Evolutionary conservation across 2,329 filamentous ascomycete species (phyloP), one percentile per base, ranked within the genome.

Genomic region (Orbilia blumenaviensis): DNA sequence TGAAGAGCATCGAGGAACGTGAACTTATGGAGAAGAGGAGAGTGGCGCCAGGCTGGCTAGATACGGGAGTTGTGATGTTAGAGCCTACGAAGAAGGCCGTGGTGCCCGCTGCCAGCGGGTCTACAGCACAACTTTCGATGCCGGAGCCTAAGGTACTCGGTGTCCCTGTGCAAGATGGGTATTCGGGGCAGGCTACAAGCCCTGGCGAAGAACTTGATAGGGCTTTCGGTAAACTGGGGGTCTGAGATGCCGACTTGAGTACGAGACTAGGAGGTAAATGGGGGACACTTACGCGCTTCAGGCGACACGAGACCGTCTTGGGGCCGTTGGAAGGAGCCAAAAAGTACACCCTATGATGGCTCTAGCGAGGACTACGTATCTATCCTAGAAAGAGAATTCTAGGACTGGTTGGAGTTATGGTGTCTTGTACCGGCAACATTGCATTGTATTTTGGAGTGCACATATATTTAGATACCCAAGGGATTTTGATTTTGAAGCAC

Each of bases 21-120:
- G 88, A 91, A 67, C 81, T 90, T 74, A 87, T 86, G 56, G 89
- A 90, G 87, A 94, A 93, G 86, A 86, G 92, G 78, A 85, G 91
- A 66, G 87, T 93, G 16, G 92, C 92, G 9, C 92, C 92, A 0
- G 92, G 92, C 0, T 95, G 91, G 90, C 83, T 94, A 79, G 92
- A 94, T 80, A 91, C 90, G 79, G 89, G 92, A 66, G 87, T 88
- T 60, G 85, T 89, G 81, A 84, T 90, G 38, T 81, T 90, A 52
- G 86, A 87, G 80, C 89, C 88, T 14, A 83, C 83, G 80, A 56
- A 56, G n/a, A 84, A 82, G 78, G 78, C 72, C n/a, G 78, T 78
- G 3, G 79, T 42, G 12, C 78, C 73, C 63, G 79, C 75, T 12
- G 77, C 78, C 12, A 44, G 34, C 34, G 77, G 67, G 34, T 48